phyloP scores from a whole-genome alignment of 257 asterid species.

The Solanum habrochaites region DNA sequence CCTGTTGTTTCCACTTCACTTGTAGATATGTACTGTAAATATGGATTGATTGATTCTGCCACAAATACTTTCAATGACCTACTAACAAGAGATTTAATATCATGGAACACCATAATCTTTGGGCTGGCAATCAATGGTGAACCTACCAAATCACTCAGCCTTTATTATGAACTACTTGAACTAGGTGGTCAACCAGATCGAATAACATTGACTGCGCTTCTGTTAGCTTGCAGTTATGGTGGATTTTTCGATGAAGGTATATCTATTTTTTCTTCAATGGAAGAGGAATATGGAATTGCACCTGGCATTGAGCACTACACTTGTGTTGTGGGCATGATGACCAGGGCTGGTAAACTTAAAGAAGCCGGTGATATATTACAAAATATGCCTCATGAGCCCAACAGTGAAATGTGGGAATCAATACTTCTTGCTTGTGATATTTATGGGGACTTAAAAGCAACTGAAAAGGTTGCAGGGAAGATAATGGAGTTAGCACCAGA shows the following conservation, averaged over 20 bases:
- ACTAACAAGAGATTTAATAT: constrained; percentile 43
- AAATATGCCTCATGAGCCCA: constrained; percentile 23
- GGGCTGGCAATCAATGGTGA: constrained; percentile 50
- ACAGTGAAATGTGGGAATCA: constrained; percentile 31
- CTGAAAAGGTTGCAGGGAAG: constrained; percentile 41
- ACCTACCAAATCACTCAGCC: constrained; percentile 27
- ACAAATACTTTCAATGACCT: constrained; percentile 19
- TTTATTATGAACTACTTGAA: constrained; percentile 27
- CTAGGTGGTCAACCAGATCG: constrained; percentile 40
- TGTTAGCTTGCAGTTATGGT: constrained; percentile 49
- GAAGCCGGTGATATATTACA: constrained; percentile 36
- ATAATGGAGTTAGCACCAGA: constrained; percentile 38
- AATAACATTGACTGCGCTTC: constrained; percentile 37
- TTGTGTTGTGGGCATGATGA: constrained; percentile 27
- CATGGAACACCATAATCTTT: constrained; percentile 49
- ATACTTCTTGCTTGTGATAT: constrained; percentile 36
- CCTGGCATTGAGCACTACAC: constrained; percentile 47
- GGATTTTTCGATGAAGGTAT: constrained; percentile 41
- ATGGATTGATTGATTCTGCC: constrained; percentile 37
- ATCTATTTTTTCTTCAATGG: constrained; percentile 37
- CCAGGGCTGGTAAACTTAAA: constrained; percentile 32
- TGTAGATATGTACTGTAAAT: constrained; percentile 38
- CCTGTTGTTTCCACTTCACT: constrained; percentile 45
- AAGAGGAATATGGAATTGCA: constrained; percentile 24
- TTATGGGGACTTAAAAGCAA: constrained; percentile 21